These are phyloP conservation scores for Acer campestre DNA, from an alignment of 345 rosid genomes.

Conservation along the genomic window DNA sequence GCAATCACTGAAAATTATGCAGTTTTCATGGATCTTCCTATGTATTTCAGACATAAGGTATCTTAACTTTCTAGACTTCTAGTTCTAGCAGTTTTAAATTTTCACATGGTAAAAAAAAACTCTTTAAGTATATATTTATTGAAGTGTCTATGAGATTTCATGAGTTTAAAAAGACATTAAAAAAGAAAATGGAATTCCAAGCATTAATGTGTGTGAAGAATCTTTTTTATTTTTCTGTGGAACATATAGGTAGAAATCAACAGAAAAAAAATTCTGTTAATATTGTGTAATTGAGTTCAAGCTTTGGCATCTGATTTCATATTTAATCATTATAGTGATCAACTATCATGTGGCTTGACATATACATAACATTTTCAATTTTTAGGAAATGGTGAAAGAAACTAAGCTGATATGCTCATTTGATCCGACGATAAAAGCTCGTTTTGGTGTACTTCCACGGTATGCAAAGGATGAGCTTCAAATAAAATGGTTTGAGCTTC, in stretches of 20 bases:
- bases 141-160: background rate
- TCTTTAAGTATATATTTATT: background rate
- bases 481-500: constrained; percentile 98
- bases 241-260: too few species aligned
- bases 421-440: constrained; percentile 79
- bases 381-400: constrained; percentile 93
- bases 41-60: constrained; percentile 91
- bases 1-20: constrained; percentile 95
- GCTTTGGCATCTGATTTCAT: constrained; percentile 7
- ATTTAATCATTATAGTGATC: background rate
- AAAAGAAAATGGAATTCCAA: background rate
- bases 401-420: constrained; percentile 72
- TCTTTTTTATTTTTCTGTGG: background rate
- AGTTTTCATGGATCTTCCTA: constrained; percentile 90
- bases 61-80: constrained; percentile 1
- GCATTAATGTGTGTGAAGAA: background rate
- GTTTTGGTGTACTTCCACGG: constrained; percentile 92
- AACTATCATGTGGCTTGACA: constrained; percentile 1
- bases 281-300: background rate
- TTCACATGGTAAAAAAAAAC: background rate
- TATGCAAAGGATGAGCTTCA: constrained; percentile 80
- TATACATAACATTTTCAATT: constrained; percentile 19
- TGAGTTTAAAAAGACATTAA: background rate
- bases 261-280: too few species aligned
- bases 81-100: constrained; percentile 1